A percentile compares a stretch with the other conserved stretches of the same genome.
These are phyloP conservation scores for Penicillium verhagenii DNA, from an alignment of 495 filamentous ascomycete species.

Conservation along the genomic window DNA sequence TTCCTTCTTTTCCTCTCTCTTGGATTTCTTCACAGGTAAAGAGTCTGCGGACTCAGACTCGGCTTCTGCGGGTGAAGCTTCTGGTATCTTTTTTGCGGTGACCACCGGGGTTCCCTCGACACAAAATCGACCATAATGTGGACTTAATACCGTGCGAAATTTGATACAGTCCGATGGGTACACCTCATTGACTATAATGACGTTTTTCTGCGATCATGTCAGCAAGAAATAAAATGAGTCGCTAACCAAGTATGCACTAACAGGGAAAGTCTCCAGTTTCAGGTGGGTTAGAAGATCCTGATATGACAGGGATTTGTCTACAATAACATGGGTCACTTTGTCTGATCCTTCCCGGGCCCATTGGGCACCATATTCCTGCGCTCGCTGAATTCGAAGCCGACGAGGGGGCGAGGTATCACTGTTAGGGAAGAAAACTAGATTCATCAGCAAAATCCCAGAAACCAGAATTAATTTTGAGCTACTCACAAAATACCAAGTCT, in stretches of 20 bases:
- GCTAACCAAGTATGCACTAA: constrained; percentile 27
- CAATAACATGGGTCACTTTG: constrained; percentile 71
- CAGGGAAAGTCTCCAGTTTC: constrained; percentile 47
- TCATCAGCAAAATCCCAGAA: constrained; percentile 4
- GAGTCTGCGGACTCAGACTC: constrained; percentile 11
- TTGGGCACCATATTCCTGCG: constrained; percentile 70
- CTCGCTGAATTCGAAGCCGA: constrained; percentile 68
- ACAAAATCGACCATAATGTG: constrained; percentile 58
- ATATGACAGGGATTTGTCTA: constrained; percentile 68
- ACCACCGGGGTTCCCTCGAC: constrained; percentile 42
- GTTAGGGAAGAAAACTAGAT: constrained; percentile 75
- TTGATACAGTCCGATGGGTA: constrained; percentile 80
- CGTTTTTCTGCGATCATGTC: constrained; percentile 36
- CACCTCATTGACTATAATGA: constrained; percentile 68
- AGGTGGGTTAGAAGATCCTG: constrained; percentile 63
- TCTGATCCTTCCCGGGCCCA: constrained; percentile 57
- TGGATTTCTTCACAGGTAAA: constrained; percentile 30
- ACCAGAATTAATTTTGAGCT: background rate
- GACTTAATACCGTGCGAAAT: constrained; percentile 56
- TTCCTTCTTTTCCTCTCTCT: constrained; percentile 14
- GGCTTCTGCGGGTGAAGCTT: background rate
- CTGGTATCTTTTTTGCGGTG: constrained; percentile 4
- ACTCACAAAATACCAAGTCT: constrained; percentile 59
- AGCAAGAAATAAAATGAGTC: constrained; percentile 23
- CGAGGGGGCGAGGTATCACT: constrained; percentile 66